Percentiles rank a stretch among this genome's conserved stretches.
These are phyloP conservation scores for Berberis thunbergii DNA, from an alignment of 164 flowering plant species.

Conservation along the genomic window DNA sequence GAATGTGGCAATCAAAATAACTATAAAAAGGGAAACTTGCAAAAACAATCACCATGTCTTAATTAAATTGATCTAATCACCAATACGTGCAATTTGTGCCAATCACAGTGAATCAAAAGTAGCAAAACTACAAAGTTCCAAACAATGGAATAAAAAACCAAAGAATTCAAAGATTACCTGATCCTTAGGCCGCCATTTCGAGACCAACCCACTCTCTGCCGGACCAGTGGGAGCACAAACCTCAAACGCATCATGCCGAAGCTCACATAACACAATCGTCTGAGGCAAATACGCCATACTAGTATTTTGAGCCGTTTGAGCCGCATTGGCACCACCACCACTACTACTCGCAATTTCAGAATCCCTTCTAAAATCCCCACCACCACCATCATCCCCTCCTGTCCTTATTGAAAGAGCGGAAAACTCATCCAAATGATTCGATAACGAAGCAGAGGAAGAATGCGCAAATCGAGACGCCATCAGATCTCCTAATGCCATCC, in stretches of 20 bases:
- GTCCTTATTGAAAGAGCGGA: constrained; percentile 14
- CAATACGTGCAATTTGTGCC: not conserved
- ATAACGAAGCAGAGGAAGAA: constrained; percentile 30
- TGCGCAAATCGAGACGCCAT: constrained; percentile 81
- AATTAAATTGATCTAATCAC: not conserved
- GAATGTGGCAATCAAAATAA: no score
- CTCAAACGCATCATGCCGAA: constrained; percentile 78
- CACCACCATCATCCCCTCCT: not conserved
- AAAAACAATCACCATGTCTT: no score
- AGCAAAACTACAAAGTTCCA: not conserved
- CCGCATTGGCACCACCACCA: constrained; percentile 21
- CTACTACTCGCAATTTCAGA: constrained; percentile 51
- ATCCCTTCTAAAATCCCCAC: constrained; percentile 21
- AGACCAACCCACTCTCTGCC: constrained; percentile 63
- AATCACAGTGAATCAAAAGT: not conserved
- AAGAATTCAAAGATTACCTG: constrained; percentile 39
- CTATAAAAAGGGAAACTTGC: no score
- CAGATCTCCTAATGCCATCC: constrained; percentile 98
- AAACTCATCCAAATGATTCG: constrained; percentile 54
- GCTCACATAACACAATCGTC: constrained; percentile 63
- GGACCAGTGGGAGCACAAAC: constrained; percentile 55
- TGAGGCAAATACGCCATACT: constrained; percentile 83
- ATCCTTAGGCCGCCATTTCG: constrained; percentile 88
- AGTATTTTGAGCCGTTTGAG: constrained; percentile 11
- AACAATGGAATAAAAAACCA: not conserved